Conservation (phyloP, 2,329 filamentous ascomycete genomes). For the Fusarium sulawesiense region DNA sequence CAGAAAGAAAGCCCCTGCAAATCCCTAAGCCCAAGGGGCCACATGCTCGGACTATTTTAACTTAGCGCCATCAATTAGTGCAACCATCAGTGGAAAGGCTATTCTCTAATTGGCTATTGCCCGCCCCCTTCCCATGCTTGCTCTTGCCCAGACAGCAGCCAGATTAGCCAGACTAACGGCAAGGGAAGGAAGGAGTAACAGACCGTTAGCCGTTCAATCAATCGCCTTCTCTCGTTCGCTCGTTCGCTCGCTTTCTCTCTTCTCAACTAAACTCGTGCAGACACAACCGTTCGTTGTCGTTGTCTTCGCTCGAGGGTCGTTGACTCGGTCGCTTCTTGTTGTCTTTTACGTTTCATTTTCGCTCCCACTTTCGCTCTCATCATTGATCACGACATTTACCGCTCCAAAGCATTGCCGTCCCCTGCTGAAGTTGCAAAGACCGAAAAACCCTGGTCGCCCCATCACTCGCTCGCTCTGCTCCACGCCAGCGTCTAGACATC, state of each 20-base stretch:
- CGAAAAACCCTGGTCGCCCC: constrained; percentile 37
- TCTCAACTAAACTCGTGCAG: constrained; percentile 16
- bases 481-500: constrained; percentile 34
- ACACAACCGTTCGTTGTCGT: constrained; percentile 32
- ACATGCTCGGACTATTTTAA: constrained; percentile 27
- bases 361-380: constrained; percentile 29
- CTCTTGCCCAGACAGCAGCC: constrained; percentile 5
- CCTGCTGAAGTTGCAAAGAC: constrained; percentile 32
- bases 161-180: constrained; percentile 35
- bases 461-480: constrained; percentile 40
- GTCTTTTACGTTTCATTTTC: constrained; percentile 17
- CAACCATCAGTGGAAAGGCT: constrained; percentile 8
- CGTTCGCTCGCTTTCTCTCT: constrained; percentile 2
- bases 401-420: constrained; percentile 14
- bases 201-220: constrained; percentile 39
- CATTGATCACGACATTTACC: constrained; percentile 23
- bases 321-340: constrained; percentile 28
- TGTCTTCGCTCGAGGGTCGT: constrained; percentile 26
- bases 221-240: constrained; percentile 25
- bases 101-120: constrained; percentile 27
- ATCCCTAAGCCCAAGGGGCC: constrained; percentile 21
- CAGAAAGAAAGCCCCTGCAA: constrained; percentile 17
- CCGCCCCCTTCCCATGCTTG: constrained; percentile 29
- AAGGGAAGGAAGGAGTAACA: constrained; percentile 37
- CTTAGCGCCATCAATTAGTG: constrained; percentile 29